Conservation (phyloP, 2,329 filamentous ascomycete genomes). For the Ophiostoma sp. region DNA sequence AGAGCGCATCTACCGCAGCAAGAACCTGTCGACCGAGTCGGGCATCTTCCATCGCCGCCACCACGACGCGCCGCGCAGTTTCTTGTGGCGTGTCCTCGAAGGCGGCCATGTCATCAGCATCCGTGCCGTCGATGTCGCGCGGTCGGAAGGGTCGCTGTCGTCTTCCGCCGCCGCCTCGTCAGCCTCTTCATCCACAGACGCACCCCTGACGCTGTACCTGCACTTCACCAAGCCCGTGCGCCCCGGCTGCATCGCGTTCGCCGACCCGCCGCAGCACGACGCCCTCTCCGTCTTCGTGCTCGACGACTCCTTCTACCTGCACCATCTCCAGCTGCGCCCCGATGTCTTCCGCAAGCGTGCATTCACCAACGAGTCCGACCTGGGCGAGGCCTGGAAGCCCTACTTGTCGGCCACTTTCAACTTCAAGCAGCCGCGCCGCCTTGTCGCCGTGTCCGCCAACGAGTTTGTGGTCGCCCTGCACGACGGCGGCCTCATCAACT, state of each 20-base stretch:
- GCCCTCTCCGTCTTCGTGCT: conserved; percentile 73
- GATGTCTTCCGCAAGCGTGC: conserved; percentile 71
- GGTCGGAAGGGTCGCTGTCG: background rate
- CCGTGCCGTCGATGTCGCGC: conserved; percentile 70
- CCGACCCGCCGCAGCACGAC: conserved; percentile 74
- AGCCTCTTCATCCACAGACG: conserved; percentile 47
- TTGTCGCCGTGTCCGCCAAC: conserved; percentile 67
- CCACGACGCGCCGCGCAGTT: conserved; percentile 71
- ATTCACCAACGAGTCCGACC: conserved; percentile 60
- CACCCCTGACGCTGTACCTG: conserved; percentile 70
- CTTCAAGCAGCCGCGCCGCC: conserved; percentile 73
- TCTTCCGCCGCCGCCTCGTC: background rate
- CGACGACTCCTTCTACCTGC: conserved; percentile 72
- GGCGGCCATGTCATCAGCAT: conserved; percentile 75
- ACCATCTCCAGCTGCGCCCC: conserved; percentile 75
- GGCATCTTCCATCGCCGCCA: conserved; percentile 80
- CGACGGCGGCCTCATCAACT: conserved; percentile 67
- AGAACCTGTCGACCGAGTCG: conserved; percentile 69
- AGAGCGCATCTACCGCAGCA: conserved; percentile 60
- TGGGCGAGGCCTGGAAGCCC: conserved; percentile 71
- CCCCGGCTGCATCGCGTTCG: conserved; percentile 72
- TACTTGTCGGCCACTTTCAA: conserved; percentile 67
- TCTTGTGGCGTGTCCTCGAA: conserved; percentile 86
- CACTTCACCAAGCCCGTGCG: conserved; percentile 69
- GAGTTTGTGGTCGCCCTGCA: conserved; percentile 76